Conservation (phyloP, 495 filamentous ascomycete species). For the Hyaloscypha variabilis region DNA sequence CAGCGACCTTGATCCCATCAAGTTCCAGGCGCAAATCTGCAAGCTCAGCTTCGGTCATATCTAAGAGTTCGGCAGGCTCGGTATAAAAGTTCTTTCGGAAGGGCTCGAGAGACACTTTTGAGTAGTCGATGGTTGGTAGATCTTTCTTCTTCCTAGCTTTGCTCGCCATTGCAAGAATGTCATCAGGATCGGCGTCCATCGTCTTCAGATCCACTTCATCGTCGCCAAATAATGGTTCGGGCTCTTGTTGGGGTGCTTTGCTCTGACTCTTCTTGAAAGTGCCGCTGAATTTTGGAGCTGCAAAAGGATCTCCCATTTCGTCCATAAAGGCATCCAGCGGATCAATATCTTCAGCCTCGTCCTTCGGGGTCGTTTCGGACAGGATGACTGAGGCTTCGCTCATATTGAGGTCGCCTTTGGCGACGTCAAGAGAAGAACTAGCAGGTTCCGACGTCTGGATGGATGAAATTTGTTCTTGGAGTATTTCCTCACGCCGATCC, state of each 20-base stretch:
- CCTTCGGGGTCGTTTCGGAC: slow-evolving; percentile 17
- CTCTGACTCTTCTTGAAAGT: slow-evolving; percentile 31
- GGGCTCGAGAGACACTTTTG: slow-evolving; percentile 79
- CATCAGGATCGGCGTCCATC: slow-evolving; percentile 73
- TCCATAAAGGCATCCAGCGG: slow-evolving; percentile 97
- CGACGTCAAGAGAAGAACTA: slow-evolving; percentile 22
- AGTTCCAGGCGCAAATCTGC: slow-evolving; percentile 81
- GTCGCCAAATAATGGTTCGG: slow-evolving; percentile 86
- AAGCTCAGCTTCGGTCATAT: slow-evolving; percentile 86
- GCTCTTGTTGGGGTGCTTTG: slow-evolving; percentile 52
- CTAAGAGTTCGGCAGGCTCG: slow-evolving; percentile 79
- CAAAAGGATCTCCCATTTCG: slow-evolving; percentile 62
- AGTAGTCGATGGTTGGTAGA: slow-evolving; percentile 81
- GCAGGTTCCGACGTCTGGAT: slow-evolving; percentile 36
- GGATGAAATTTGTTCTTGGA: slow-evolving; percentile 53
- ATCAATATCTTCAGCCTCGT: slow-evolving; percentile 78
- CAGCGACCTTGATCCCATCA: slow-evolving; percentile 91
- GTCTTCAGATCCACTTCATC: slow-evolving; percentile 78
- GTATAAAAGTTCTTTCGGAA: slow-evolving; percentile 95
- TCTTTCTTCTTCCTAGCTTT: slow-evolving; percentile 96
- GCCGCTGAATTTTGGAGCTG: slow-evolving; percentile 32
- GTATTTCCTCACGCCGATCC: slow-evolving; percentile 71
- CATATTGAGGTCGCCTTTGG: slow-evolving; percentile 51
- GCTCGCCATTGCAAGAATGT: slow-evolving; percentile 82
- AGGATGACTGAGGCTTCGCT: slow-evolving; percentile 31